These are phyloP conservation scores for Solanum chaucha DNA, from an alignment of 257 asterid genomes.

Conservation along the genomic window DNA sequence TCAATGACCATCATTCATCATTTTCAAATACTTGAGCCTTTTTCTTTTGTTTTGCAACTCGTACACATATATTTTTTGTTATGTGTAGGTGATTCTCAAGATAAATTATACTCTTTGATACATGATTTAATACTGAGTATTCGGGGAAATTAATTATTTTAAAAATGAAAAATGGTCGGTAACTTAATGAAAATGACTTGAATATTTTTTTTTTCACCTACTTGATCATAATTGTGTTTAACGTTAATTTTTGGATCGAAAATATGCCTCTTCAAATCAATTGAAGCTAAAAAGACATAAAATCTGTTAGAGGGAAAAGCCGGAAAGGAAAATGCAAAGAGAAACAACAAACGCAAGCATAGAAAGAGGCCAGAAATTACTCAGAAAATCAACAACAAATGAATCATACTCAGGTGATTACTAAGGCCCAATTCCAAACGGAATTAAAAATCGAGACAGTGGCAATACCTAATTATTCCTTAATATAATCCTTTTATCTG, in stretches of 20 bases:
- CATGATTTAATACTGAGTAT: background rate
- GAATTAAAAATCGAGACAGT: too few species aligned
- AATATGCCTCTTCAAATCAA: too few species aligned
- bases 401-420: too few species aligned
- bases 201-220: background rate
- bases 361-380: too few species aligned
- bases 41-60: background rate
- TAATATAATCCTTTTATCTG: background rate
- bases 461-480: background rate
- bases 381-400: too few species aligned
- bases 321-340: too few species aligned
- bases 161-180: too few species aligned
- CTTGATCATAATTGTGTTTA: too few species aligned
- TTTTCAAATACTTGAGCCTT: background rate
- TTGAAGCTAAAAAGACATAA: too few species aligned
- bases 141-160: background rate
- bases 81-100: background rate
- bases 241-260: background rate
- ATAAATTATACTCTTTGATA: background rate
- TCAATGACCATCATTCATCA: background rate
- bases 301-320: too few species aligned
- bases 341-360: too few species aligned
- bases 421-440: too few species aligned
- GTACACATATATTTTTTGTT: background rate
- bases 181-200: background rate